phyloP scores from a whole-genome alignment of 169 alveolate genomes.

The Nephromyces sp. region DNA sequence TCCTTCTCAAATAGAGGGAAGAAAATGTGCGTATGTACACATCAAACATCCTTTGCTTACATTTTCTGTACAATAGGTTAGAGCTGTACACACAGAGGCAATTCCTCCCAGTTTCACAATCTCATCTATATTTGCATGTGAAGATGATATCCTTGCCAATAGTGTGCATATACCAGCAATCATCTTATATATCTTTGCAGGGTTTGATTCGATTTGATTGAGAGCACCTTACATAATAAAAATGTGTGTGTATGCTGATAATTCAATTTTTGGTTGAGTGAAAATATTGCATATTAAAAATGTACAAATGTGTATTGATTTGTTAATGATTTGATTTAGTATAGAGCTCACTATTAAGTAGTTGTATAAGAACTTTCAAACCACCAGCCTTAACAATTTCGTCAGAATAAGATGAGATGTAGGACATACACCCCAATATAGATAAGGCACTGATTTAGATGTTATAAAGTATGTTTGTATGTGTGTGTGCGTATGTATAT shows the following conservation, averaged over 20 bases:
- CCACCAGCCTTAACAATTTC: conserved; percentile 79
- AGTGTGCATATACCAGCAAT: conserved; percentile 74
- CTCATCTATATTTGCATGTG: conserved; percentile 66
- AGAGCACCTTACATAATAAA: conserved; percentile 20
- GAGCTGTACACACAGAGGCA: conserved; percentile 70
- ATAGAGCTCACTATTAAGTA: conserved; percentile 61
- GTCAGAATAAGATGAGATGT: conserved; percentile 74
- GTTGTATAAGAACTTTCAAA: conserved; percentile 66
- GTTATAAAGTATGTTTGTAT: no score
- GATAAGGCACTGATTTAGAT: conserved; percentile 65
- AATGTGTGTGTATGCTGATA: no score
- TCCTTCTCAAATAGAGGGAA: no score
- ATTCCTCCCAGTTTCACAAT: conserved; percentile 70
- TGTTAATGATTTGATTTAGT: no score
- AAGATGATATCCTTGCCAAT: conserved; percentile 68
- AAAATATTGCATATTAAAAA: no score
- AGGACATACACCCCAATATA: conserved; percentile 75
- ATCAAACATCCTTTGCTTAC: no score
- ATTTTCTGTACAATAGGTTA: conserved; percentile 61
- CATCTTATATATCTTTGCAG: conserved; percentile 60
- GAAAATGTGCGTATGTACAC: no score
- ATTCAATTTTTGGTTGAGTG: no score
- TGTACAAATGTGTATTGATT: no score
- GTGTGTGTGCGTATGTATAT: no score
- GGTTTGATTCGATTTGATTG: conserved; percentile 56